Evolutionary conservation across 805 yeast genomes (phyloP), one percentile per base, ranked within the genome.

Genomic region (Brettanomyces custersianus): DNA sequence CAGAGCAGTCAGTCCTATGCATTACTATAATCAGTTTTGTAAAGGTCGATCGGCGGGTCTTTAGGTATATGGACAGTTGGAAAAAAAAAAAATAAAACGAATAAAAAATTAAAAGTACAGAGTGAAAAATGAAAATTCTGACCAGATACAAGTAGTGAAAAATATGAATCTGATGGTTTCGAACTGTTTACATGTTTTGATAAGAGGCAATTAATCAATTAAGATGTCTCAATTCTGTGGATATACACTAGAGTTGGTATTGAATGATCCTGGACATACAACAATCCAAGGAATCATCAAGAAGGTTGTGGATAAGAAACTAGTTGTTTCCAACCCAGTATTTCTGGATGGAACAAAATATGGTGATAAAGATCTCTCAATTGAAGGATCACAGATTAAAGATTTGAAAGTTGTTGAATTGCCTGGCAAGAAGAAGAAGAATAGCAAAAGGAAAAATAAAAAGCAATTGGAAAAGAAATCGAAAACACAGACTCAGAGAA

Each of bases 391-490:
- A 10, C 58, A 58, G 11, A 73, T 78, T 31, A 52, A 62, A 4
- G 82, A 77, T 47, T 57, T 78, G 52, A 70, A 68, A 40, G 82
- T 78, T 7, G 43, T 70, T 5, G 76, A 66, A 32, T 51, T 77
- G n/a, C 80, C 82, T 2, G 44, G 54, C 10, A 47, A 38, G 34
- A 52, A 44, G 35, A 49, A 44, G 38, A 48, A 42, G 32, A 48
- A 47, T 2, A 43, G 55, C 40, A 48, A 51, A 24, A 28, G 23
- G 9, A 37, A 41, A 18, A 38, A 36, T 21, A 38, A 26, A 9
- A 45, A 44, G 15, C 37, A 42, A 7, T n/a, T n/a, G n/a, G 39
- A 38, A 15, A 37, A 38, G 18, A n/a, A 27, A 9, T 16, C 16
- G 35, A 40, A 35, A 32, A 35, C 26, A 24, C 20, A 29, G 12